These are phyloP conservation scores for Dillenia turbinata DNA, from an alignment of 164 flowering plant species.

Conservation along the genomic window DNA sequence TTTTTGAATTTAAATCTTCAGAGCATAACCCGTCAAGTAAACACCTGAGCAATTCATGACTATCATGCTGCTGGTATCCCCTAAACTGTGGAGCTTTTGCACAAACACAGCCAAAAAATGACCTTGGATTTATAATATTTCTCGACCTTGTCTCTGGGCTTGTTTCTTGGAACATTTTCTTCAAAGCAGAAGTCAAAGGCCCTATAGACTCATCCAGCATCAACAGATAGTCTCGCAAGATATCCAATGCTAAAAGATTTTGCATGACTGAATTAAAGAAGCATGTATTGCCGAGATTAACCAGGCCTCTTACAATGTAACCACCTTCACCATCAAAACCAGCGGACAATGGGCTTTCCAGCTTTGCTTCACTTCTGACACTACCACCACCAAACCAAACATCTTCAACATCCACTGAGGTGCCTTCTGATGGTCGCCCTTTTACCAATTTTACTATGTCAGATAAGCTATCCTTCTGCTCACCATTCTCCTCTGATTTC, in stretches of 20 bases:
- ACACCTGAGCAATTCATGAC: conserved; percentile 90
- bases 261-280: conserved; percentile 90
- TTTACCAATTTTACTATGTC: conserved; percentile 61
- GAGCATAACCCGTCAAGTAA: conserved; percentile 73
- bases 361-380: conserved; percentile 25
- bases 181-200: conserved; percentile 59
- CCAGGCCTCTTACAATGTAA: conserved; percentile 60
- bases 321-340: conserved; percentile 27
- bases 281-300: conserved; percentile 89
- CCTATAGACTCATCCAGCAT: conserved; percentile 45
- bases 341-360: conserved; percentile 20
- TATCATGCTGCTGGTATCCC: conserved; percentile 94
- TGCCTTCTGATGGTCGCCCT: conserved; percentile 20
- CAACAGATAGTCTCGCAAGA: conserved; percentile 47
- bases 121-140: conserved; percentile 60
- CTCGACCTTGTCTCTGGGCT: conserved; percentile 33
- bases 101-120: conserved; percentile 68
- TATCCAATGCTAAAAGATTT: conserved; percentile 67
- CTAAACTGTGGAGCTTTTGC: conserved; percentile 87
- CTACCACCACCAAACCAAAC: conserved; percentile 51
- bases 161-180: conserved; percentile 70
- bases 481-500: conserved; percentile 41
- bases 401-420: conserved; percentile 50
- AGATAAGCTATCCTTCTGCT: conserved; percentile 34
- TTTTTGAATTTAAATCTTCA: conserved; percentile 57